Base-by-base conservation (phyloP, 352 stramenopile genomes). In the Phytopythium chamaehyphon region DNA sequence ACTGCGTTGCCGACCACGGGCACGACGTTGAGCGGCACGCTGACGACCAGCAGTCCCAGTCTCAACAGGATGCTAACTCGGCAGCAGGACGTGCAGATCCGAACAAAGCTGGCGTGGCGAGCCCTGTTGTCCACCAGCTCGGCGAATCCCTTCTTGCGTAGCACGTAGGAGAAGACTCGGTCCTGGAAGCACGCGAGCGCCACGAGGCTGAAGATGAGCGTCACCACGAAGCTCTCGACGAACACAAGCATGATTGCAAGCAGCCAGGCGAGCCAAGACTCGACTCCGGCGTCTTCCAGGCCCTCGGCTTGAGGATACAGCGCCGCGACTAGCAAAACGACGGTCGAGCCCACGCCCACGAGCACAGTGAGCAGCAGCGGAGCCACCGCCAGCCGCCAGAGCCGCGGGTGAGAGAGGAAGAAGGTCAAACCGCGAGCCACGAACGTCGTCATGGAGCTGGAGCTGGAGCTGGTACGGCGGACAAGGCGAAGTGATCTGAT, bases 181-280 rank as follows among this genome's bases (percentile, higher is more conserved):
- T 88, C 74, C 46, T 71, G 62, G 61, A 76, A 88, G 54, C 62
- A 82, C 12, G 67, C 69, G 48, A 85, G 57, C 45, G 82, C 57
- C 23, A 73, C 51, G 18, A 83, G 64, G 43, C 73, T 83, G 66
- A 76, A 88, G 54, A 90, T 73, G 56, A 90, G 58, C 45, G 71
- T 87, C 43, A 86, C 67, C 19, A 88, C 57, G 61, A 88, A 87
- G 55, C 85, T 86, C 65, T 87, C 74, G 18, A 86, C 58, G 3
- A 90, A 39, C 19, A 84, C 75, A 35, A 88, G 63, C 44, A 88
- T 63, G 26, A 88, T 16, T 9, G 70, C 61, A 21, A 88, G 45
- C 23, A 88, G 44, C 76, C 76, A 90, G n/a, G 76, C 59, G 18
- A 87, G 69, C 39, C 51, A 70, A 11, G 40, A 19, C 0, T 55